Conservation (phyloP, 2,329 filamentous ascomycete genomes). For the Hansfordia pulvinata region DNA sequence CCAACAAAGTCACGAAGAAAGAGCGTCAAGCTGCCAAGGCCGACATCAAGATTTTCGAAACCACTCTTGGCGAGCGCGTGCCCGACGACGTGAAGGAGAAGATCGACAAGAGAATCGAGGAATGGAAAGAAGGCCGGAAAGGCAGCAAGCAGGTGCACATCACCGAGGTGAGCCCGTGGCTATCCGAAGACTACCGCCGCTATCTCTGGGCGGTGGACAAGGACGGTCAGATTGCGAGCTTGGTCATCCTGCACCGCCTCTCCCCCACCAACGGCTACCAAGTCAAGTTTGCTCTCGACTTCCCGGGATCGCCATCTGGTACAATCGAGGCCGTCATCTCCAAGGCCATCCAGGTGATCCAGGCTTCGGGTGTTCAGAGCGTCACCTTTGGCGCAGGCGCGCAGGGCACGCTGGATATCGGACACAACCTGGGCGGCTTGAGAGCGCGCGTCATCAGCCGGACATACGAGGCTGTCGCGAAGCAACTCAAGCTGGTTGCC, state of each 20-base stretch:
- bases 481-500: constrained; percentile 35
- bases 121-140: constrained; percentile 71
- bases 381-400: constrained; percentile 87
- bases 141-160: constrained; percentile 75
- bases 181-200: constrained; percentile 68
- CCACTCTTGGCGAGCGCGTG: constrained; percentile 49
- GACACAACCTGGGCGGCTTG: constrained; percentile 68
- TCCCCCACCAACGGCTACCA: constrained; percentile 77
- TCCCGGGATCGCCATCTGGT: constrained; percentile 74
- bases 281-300: constrained; percentile 92
- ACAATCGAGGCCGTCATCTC: constrained; percentile 72
- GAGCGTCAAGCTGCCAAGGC: constrained; percentile 54
- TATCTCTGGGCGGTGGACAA: constrained; percentile 72
- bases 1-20: constrained; percentile 52
- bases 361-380: constrained; percentile 41
- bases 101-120: constrained; percentile 58
- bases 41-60: constrained; percentile 59
- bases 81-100: constrained; percentile 54
- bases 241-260: constrained; percentile 75
- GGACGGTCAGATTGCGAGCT: constrained; percentile 57
- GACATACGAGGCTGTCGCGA: constrained; percentile 54
- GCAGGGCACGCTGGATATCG: constrained; percentile 57
- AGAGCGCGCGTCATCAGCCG: constrained; percentile 70
- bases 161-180: constrained; percentile 81
- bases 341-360: constrained; percentile 36